Base-by-base conservation (phyloP, 306 rosid genomes). In the Cotoneaster glaucophyllus region DNA sequence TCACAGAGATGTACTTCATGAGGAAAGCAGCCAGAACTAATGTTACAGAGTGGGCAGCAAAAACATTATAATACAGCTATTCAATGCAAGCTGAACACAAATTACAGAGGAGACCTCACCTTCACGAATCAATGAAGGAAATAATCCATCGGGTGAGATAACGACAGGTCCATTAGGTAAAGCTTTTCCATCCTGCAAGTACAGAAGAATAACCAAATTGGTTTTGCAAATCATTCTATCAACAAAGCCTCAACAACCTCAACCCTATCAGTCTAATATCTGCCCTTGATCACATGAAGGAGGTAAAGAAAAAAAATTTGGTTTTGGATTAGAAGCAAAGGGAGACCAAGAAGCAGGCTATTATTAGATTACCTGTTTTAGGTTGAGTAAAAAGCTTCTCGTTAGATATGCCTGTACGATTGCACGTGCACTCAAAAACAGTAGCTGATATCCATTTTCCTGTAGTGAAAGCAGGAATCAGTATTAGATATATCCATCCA, bases 391-490 rank as follows among this genome's bases (percentile, higher is more conserved):
- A 86, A 96, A 96, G 76, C 84, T 96, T 83, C 99, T 82, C 28
- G 99, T 96, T 19, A 96, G 82, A 87, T 96, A 96, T 24, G 99
- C 98, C 82, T 95, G 99, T 73, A 95, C 95, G 68, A 96, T 96
- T 63, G 99, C 99, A 29, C 99, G 98, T 22, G 99, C 99, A 84
- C 99, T 96, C 79, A 96, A 85, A 87, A 96, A 96, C 64, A 96
- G 88, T 58, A 96, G 90, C 84, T 96, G 99, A 87, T 96, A 96
- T 77, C 99, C 99, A 86, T 96, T 96, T 88, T 96, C 99, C 98
- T 95, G 96, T 71, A 37, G 54, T 53, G 53, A 79, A 77, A 72
- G 24, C 24, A 64, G 24, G 39, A 57, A 21, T 17, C 65, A 25
- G 61, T 64, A 63, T 84, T 77, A 85, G 78, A 72, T 48, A 54